A percentile compares a stretch with the other conserved stretches of the same genome.
phyloP scores from a whole-genome alignment of 208 protist genomes.

The Leishmania major region DNA sequence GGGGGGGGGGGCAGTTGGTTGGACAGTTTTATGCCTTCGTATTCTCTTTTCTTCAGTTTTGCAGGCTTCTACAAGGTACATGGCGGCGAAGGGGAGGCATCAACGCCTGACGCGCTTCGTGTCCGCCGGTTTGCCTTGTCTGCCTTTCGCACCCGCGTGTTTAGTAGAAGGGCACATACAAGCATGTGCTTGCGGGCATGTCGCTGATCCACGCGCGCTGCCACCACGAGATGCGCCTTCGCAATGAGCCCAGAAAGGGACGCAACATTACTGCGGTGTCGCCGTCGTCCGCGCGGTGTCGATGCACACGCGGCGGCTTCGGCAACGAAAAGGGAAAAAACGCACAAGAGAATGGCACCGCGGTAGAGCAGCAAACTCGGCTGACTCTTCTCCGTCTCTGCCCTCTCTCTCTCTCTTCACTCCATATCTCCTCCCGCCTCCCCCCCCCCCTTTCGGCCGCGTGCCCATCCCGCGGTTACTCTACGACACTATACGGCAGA shows the following conservation, averaged over 20 bases:
- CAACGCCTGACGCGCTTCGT: not conserved
- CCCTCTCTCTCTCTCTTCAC: not conserved
- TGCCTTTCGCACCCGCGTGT: no score
- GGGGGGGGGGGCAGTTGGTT: not conserved
- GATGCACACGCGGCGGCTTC: not conserved
- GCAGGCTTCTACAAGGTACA: not conserved
- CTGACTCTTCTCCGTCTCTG: not conserved
- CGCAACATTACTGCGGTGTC: not conserved
- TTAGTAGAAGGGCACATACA: not conserved
- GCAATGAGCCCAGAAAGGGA: not conserved
- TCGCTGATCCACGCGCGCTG: not conserved
- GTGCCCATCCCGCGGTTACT: not conserved
- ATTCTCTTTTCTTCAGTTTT: no score
- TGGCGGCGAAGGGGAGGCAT: not conserved
- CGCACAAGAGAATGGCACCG: not conserved
- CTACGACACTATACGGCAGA: not conserved
- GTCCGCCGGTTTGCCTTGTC: no score
- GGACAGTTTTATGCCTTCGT: not conserved
- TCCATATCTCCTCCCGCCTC: not conserved
- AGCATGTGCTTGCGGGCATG: not conserved
- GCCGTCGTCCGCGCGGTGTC: not conserved
- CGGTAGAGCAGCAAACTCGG: not conserved
- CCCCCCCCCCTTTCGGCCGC: not conserved
- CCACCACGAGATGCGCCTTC: not conserved
- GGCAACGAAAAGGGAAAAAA: not conserved